Evolutionary conservation across 495 filamentous ascomycete genomes (phyloP), one percentile per base, ranked within the genome.

Genomic region (Aspergillus haitiensis): DNA sequence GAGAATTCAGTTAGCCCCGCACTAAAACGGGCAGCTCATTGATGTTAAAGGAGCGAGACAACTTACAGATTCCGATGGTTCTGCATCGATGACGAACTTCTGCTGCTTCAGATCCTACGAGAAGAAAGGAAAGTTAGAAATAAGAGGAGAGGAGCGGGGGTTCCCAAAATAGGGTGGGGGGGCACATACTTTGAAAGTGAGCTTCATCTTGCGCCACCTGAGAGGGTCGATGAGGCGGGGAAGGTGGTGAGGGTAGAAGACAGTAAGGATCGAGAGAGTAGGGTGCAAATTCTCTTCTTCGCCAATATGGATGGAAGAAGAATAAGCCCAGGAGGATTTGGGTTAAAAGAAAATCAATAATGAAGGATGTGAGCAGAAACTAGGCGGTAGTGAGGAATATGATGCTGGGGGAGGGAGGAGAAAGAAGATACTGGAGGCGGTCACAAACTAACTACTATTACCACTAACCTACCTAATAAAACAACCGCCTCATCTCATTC

Each of bases 21-120:
- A 72, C 64, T 53, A 49, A 60, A 35, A 51, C 46, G 34, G 51
- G 15, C 49, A 51, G 58, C 44, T 60, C 42, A 21, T 46, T 34
- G 45, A 52, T 33, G 45, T 16, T 57, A 33, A 21, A 62, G 44
- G 18, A 27, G 44, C 12, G 52, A 47, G 42, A 64, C 51, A 65
- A 75, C 89, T 65, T 89, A 97, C 93, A 67, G 89, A 90, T 70
- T 96, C 92, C 58, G 89, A 88, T 55, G 93, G 91, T 72, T 98
- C 94, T 59, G 88, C 90, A 65, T 98, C 93, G 77, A 98, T 87
- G 59, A 85, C 82, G 74, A 98, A 98, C 82, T 97, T 97, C 70
- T 97, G 90, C 72, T 98, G 93, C 81, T 97, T 97, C 68, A 98
- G 81, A 77, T 98, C 94, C 92, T 95, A 63, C 35, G 32, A 55